These are phyloP conservation scores for Juncus effusus DNA, from an alignment of 176 grass and related monocot species.

Conservation along the genomic window DNA sequence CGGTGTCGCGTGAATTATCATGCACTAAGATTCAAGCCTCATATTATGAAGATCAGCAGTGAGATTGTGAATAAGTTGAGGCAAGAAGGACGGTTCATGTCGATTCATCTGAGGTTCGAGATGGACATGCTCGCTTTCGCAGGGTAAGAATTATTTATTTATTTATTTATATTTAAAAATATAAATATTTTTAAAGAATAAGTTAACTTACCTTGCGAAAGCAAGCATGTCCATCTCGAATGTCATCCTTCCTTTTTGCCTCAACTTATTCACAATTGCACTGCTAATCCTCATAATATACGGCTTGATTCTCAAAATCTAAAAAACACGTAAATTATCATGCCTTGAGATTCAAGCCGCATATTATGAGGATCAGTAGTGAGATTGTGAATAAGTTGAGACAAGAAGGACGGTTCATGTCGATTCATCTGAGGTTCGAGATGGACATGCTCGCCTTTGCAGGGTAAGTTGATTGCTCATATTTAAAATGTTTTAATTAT, in stretches of 20 bases:
- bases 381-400: slow-evolving; percentile 91
- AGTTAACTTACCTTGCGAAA: slow-evolving; percentile 68
- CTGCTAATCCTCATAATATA: slow-evolving; percentile 85
- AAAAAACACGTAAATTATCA: slow-evolving; percentile 78
- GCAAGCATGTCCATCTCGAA: slow-evolving; percentile 99
- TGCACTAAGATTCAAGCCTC: slow-evolving; percentile 81
- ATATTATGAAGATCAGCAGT: slow-evolving; percentile 86
- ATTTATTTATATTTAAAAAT: slow-evolving; percentile 14
- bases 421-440: slow-evolving; percentile 98
- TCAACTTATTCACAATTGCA: slow-evolving; percentile 86
- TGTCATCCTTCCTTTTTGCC: slow-evolving; percentile 72
- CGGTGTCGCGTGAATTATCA: slow-evolving; percentile 99
- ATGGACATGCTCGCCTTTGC: slow-evolving; percentile 99
- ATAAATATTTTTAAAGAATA: neutral
- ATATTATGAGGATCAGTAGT: slow-evolving; percentile 86
- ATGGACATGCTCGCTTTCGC: slow-evolving; percentile 99
- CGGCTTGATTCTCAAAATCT: slow-evolving; percentile 64
- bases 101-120: slow-evolving; percentile 98
- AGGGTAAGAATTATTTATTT: slow-evolving; percentile 49
- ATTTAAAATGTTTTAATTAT: neutral
- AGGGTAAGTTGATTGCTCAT: slow-evolving; percentile 38
- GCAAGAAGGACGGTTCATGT: slow-evolving; percentile 83
- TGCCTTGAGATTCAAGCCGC: slow-evolving; percentile 81
- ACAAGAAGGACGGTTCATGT: slow-evolving; percentile 83
- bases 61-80: slow-evolving; percentile 92